These are phyloP conservation scores for Drosera spatulata DNA, from an alignment of 179 eudicot species.

Conservation along the genomic window DNA sequence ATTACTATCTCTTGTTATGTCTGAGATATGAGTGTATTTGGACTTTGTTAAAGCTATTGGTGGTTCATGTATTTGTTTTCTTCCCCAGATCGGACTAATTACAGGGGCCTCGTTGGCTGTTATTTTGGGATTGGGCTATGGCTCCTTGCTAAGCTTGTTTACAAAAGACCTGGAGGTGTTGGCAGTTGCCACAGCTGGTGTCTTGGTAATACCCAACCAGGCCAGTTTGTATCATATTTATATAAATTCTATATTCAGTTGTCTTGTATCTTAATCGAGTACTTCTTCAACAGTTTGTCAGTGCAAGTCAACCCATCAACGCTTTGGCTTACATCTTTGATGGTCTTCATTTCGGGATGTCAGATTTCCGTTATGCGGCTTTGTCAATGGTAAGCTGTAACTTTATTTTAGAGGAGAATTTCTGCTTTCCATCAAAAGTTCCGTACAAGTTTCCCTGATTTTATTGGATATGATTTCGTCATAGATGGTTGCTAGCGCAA, in stretches of 20 bases:
- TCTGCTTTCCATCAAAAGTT: neutral
- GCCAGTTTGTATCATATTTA: neutral
- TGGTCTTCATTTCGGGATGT: slow-evolving; percentile 85
- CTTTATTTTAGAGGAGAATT: neutral
- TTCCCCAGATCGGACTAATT: slow-evolving; percentile 56
- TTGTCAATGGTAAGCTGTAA: slow-evolving; percentile 57
- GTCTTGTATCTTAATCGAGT: neutral
- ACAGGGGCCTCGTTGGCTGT: slow-evolving; percentile 60
- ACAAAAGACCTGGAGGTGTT: slow-evolving; percentile 65
- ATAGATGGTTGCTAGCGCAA: slow-evolving; percentile 70
- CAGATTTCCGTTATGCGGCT: slow-evolving; percentile 83
- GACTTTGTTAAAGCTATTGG: neutral
- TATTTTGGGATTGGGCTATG: slow-evolving; percentile 56
- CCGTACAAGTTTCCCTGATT: slow-evolving; percentile 2
- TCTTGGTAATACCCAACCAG: slow-evolving; percentile 43
- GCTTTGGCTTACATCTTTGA: slow-evolving; percentile 87
- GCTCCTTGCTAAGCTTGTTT: slow-evolving; percentile 57
- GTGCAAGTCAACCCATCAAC: slow-evolving; percentile 87
- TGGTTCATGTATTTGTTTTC: neutral
- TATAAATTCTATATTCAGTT: neutral
- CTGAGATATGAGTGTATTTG: neutral
- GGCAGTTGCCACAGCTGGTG: slow-evolving; percentile 50
- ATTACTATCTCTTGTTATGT: neutral
- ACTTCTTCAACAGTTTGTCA: slow-evolving; percentile 53
- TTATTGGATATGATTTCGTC: neutral